Evolutionary conservation across 805 yeast genomes (phyloP), one percentile per base, ranked within the genome.

Genomic region (Candida ortonii): DNA sequence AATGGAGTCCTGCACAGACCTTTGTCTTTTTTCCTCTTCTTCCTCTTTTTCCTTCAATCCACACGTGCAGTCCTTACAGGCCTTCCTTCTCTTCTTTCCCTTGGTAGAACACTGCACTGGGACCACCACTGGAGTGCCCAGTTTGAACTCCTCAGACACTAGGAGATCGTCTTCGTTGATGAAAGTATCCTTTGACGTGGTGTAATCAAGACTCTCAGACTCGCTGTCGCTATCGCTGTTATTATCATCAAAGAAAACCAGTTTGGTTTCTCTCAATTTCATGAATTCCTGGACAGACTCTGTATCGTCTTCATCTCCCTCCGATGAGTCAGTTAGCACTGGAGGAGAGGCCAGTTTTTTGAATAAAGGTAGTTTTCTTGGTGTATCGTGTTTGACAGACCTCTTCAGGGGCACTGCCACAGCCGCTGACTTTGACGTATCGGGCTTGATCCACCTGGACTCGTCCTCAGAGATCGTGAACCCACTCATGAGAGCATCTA

Each of bases 11-110:
- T 72, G 80, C 28, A 70, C 47, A 41, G 57, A 57, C 47, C 66
- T 59, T 56, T 61, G 73, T 48, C 52, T 55, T 46, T 36, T 55
- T 40, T 52, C 77, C 70, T 77, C 86, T 33, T 62, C 66, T 40
- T 83, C 89, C 64, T 93, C 96, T 34, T 73, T 62, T 59, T 93
- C 99, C 50, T 84, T 88, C 45, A 93, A 70, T 6, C 99, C 99
- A 68, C 99, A 93, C 0, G 97, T 83, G 62, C 99, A 93, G 62
- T 93, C 96, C 64, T 89, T 93, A 68, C 99, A 93, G 0, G 99
- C 98, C 64, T 80, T 87, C 67, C 90, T 78, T 57, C 95, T 73
- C 62, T 72, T 75, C 47, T 71, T 73, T 22, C 77, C 78, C 29
- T 54, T 66, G 11, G 50, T 33, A 3, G 46, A 24, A 54, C 86